phyloP scores from a whole-genome alignment of 75 land plant species.

The Sequoia sempervirens region DNA sequence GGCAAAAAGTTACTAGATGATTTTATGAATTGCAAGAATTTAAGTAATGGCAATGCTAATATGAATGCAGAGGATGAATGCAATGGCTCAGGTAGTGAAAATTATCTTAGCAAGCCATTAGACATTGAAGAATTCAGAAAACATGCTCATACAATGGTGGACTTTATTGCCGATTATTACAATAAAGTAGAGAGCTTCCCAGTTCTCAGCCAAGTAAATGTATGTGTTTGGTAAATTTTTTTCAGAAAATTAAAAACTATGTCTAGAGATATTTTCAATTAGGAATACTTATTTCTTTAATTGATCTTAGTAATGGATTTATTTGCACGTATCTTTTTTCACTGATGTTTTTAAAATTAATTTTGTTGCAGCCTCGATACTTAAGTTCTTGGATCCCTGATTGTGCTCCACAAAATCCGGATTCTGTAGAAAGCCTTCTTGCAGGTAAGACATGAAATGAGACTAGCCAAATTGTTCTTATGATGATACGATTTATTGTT shows the following conservation, averaged over 20 bases:
- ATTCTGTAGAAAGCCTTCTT: background rate
- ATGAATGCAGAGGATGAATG: background rate
- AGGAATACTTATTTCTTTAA: no score
- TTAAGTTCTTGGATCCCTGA: background rate
- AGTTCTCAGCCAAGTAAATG: background rate
- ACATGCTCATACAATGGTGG: background rate
- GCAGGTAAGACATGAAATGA: background rate
- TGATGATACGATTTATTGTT: no score
- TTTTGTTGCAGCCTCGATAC: background rate
- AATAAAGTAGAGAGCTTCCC: background rate
- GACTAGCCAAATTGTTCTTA: no score
- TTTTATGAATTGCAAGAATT: no score
- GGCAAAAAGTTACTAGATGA: no score
- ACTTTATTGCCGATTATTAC: background rate
- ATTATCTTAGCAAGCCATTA: background rate
- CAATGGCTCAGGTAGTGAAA: background rate
- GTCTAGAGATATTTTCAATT: no score
- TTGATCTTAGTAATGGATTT: no score
- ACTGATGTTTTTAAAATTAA: no score
- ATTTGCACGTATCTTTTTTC: no score
- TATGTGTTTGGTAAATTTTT: background rate
- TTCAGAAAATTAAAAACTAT: background rate
- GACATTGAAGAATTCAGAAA: background rate
- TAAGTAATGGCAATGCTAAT: no score
- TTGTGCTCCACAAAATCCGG: background rate